Evolutionary conservation across 257 asterid species (phyloP), one percentile per base, ranked within the genome.

Genomic region (Nicotiana sylvestris): DNA sequence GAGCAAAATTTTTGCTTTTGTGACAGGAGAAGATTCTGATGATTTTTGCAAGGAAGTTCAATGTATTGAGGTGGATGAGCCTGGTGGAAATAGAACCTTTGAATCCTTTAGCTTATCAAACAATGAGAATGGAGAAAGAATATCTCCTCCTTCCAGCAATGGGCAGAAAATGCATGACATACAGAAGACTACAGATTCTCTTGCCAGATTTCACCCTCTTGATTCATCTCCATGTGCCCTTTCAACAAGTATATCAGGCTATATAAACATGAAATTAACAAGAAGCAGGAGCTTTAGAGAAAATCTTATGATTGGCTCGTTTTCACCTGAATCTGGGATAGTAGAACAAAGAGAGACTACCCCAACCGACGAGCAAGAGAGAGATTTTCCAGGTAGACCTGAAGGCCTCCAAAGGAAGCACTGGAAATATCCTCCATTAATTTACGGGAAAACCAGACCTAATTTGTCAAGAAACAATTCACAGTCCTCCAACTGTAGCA

Each of bases 401-500:
- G 94, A 88, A 81, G 88, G 90, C 21, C 84, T 88, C 60, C 85
- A 81, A 81, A 91, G 98, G 85, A 94, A 93, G 87, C 95, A 93
- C 69, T 96, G 98, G 99, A 92, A 90, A 78, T 86, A 90, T 85
- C 96, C 95, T 80, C 93, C 95, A 1, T 85, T 90, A 77, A 89
- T 85, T n/a, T 90, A 91, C 77, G 98, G 95, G 46, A 88, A 88
- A 77, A 69, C 83, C 72, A 78, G 76, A 64, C 76, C 82, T 67
- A 86, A 82, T 61, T 76, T 94, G 66, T 86, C 94, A 37, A 87
- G 91, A 87, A 87, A 89, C 65, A 87, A 90, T 85, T 90, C 97
- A 70, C 88, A 77, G 81, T 92, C 95, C 80, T 92, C 98, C 5
- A 88, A 84, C n/a, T 90, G 88, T 39, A 91, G 93, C 80, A 81